Percentiles rank a stretch among this genome's conserved stretches.
Conservation (phyloP, 768 basidiomycete species). For the Dendrothele bispora region DNA sequence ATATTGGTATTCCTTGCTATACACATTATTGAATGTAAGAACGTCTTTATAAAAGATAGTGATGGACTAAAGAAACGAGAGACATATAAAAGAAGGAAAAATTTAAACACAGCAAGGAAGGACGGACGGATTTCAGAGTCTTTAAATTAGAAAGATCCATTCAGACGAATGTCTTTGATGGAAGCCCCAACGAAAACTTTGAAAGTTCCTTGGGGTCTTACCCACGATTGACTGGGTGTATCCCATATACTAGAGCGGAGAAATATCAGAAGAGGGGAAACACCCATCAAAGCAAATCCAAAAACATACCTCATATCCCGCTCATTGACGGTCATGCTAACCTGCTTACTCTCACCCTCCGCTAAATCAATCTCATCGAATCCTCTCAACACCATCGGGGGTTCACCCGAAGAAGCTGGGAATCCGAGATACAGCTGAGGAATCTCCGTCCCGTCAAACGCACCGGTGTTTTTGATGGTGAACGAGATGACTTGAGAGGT, state of each 20-base stretch:
- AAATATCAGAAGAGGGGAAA: not conserved
- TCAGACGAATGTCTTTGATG: slow-evolving; percentile 45
- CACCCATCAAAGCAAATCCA: not conserved
- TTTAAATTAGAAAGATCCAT: slow-evolving; percentile 23
- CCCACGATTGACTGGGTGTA: slow-evolving; percentile 48
- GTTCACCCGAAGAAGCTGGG: slow-evolving; percentile 46
- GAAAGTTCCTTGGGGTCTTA: slow-evolving; percentile 51
- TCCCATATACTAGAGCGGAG: slow-evolving; percentile 49
- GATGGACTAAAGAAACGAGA: no score
- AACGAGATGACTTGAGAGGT: slow-evolving; percentile 40
- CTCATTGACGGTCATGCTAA: slow-evolving; percentile 36
- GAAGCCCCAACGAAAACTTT: slow-evolving; percentile 54
- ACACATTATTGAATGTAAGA: no score
- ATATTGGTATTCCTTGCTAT: no score
- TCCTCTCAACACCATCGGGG: slow-evolving; percentile 48
- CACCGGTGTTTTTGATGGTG: slow-evolving; percentile 47
- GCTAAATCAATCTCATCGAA: slow-evolving; percentile 47
- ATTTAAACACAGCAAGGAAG: no score
- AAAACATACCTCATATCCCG: slow-evolving; percentile 47
- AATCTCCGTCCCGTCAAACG: slow-evolving; percentile 49
- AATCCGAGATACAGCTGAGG: slow-evolving; percentile 56
- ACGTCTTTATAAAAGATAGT: no score
- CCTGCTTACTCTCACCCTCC: slow-evolving; percentile 33
- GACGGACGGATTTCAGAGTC: no score
- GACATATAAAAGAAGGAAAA: no score